phyloP scores from a whole-genome alignment of 371 early-diverging fungal genomes.

The Saksenaea vasiformis region DNA sequence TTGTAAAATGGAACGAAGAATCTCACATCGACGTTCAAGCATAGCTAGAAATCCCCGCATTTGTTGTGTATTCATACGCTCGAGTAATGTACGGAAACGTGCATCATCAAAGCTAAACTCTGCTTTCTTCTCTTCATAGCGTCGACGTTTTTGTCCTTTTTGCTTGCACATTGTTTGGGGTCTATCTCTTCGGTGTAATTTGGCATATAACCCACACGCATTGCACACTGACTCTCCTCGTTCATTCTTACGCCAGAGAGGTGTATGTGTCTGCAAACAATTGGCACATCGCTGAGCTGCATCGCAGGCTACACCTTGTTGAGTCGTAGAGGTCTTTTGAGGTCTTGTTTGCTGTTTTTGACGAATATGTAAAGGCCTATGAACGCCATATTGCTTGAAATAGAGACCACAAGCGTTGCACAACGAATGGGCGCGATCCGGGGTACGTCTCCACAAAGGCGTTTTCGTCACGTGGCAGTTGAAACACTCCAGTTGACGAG shows the following conservation, averaged over 20 bases:
- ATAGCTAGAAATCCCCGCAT: conserved; percentile 56
- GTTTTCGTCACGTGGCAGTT: conserved; percentile 83
- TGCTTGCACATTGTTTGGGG: conserved; percentile 66
- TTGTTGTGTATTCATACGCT: conserved; percentile 55
- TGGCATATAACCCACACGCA: conserved; percentile 88
- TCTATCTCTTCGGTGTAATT: conserved; percentile 71
- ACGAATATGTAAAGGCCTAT: conserved; percentile 69
- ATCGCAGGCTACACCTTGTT: background rate
- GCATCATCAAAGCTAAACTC: conserved; percentile 31
- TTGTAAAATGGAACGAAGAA: conserved; percentile 27
- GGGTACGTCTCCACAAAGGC: conserved; percentile 84
- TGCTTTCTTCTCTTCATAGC: conserved; percentile 25
- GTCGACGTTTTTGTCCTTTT: conserved; percentile 64
- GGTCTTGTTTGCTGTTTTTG: conserved; percentile 45
- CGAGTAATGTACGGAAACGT: conserved; percentile 46
- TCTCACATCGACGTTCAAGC: conserved; percentile 51
- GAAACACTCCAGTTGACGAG: conserved; percentile 73
- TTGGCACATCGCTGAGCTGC: conserved; percentile 61
- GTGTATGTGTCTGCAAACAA: conserved; percentile 83
- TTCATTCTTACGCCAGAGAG: conserved; percentile 85
- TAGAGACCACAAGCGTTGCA: conserved; percentile 89
- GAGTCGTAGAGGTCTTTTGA: background rate
- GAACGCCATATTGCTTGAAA: conserved; percentile 72
- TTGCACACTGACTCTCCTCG: conserved; percentile 85
- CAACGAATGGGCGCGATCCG: conserved; percentile 74